These are phyloP conservation scores for Ottelia alismoides DNA, from an alignment of 106 monocot genomes.

Conservation along the genomic window DNA sequence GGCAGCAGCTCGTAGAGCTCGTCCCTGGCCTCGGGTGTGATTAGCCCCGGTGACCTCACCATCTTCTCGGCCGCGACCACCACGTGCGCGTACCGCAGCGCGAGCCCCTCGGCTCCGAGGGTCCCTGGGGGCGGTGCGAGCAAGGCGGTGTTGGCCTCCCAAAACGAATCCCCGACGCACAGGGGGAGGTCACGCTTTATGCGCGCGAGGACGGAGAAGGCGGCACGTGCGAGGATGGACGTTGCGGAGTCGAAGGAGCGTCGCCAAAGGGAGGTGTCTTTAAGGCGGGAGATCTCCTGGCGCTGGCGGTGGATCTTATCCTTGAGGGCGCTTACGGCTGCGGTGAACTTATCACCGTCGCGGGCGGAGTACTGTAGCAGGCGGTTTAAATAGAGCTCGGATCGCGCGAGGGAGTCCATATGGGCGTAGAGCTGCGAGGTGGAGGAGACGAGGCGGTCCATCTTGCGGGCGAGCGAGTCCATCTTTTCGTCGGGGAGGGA, in stretches of 20 bases:
- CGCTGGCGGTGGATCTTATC: conserved; percentile 31
- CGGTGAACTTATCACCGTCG: conserved; percentile 10
- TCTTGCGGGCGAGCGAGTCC: conserved; percentile 31
- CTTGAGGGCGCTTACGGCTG: conserved; percentile 22
- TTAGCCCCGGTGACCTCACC: conserved; percentile 14
- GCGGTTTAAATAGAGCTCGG: conserved; percentile 32
- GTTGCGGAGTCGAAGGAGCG: conserved; percentile 30
- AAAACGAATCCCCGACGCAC: background rate
- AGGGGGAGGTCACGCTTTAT: conserved; percentile 44
- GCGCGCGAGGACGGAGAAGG: conserved; percentile 38
- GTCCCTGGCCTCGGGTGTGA: conserved; percentile 35
- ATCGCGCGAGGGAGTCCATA: conserved; percentile 42
- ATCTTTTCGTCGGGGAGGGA: conserved; percentile 37
- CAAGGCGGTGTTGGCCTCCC: conserved; percentile 13
- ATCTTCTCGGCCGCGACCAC: conserved; percentile 34
- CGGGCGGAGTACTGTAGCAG: conserved; percentile 6
- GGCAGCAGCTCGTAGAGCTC: conserved; percentile 55
- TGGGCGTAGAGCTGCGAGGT: conserved; percentile 29
- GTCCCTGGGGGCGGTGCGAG: conserved; percentile 17
- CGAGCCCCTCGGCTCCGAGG: conserved; percentile 41
- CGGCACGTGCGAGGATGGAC: conserved; percentile 23
- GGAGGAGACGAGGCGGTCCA: conserved; percentile 32
- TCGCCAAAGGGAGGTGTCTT: conserved; percentile 46
- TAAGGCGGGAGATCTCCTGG: conserved; percentile 36
- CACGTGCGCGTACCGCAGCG: conserved; percentile 39